phyloP scores from a whole-genome alignment of 768 basidiomycete species.

The Dentipellis sp. region DNA sequence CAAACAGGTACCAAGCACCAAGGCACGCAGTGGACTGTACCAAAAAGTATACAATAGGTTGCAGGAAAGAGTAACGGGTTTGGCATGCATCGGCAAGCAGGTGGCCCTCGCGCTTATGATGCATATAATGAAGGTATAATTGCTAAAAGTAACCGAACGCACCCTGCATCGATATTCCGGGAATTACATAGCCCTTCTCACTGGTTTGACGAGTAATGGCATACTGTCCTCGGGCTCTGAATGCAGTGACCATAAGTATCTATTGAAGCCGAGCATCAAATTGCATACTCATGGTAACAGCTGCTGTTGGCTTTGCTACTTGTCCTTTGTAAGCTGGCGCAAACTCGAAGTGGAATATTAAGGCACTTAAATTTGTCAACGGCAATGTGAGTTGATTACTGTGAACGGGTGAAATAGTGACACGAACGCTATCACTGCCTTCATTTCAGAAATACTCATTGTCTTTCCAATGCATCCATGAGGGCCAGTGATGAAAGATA shows the following conservation, averaged over 20 bases:
- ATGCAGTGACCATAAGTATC: neutral
- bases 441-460: slow-evolving; percentile 41
- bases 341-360: slow-evolving; percentile 36
- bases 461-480: slow-evolving; percentile 40
- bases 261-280: neutral
- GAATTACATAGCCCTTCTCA: neutral
- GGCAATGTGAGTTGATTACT: neutral
- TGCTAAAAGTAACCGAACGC: no score
- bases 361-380: slow-evolving; percentile 18
- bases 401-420: neutral
- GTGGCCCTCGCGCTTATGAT: no score
- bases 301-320: slow-evolving; percentile 30
- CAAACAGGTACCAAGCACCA: no score
- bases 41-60: no score
- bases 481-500: slow-evolving; percentile 36
- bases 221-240: slow-evolving; percentile 16
- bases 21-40: no score
- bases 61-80: no score
- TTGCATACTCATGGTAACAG: slow-evolving; percentile 37
- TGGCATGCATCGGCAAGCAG: no score
- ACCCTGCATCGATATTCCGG: no score
- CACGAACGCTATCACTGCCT: slow-evolving; percentile 25
- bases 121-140: no score
- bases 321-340: slow-evolving; percentile 34
- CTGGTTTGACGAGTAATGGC: slow-evolving; percentile 13